Percentiles rank a stretch among this genome's conserved stretches.
Conservation (phyloP, 2,329 filamentous ascomycete species). For the Huntiella abstrusa region DNA sequence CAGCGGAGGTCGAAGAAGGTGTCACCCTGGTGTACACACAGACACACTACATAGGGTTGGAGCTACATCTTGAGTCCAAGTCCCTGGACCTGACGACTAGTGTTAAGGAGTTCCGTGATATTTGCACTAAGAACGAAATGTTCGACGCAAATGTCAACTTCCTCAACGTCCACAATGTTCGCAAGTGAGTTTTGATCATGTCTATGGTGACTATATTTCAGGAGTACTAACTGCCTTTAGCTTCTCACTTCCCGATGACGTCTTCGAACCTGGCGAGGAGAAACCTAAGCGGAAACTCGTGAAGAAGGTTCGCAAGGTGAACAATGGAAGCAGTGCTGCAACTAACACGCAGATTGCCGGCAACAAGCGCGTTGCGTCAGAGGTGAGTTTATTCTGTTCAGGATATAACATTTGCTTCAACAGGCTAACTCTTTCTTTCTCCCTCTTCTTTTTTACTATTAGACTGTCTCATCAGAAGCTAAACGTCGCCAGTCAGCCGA, state of each 20-base stretch:
- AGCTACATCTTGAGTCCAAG: conserved; percentile 58
- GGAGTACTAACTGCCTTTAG: conserved; percentile 26
- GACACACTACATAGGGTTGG: conserved; percentile 84
- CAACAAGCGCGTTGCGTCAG: neutral
- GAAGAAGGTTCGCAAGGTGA: conserved; percentile 18
- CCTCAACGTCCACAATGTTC: conserved; percentile 63
- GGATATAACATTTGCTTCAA: no score
- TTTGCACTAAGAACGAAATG: conserved; percentile 56
- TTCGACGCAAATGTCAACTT: conserved; percentile 60
- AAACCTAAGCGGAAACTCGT: conserved; percentile 42
- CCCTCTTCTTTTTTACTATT: no score
- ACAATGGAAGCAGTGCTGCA: conserved; percentile 12
- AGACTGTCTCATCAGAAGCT: no score
- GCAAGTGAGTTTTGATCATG: conserved; percentile 44
- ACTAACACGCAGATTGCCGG: neutral
- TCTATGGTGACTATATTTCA: conserved; percentile 1
- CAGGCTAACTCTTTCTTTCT: no score
- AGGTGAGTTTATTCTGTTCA: neutral
- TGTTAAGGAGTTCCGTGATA: conserved; percentile 71
- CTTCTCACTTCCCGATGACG: conserved; percentile 72
- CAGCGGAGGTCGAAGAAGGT: conserved; percentile 9
- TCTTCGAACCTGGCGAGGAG: conserved; percentile 65
- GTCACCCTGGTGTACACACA: conserved; percentile 53
- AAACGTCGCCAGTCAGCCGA: no score
- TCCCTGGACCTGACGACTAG: conserved; percentile 62